A percentile compares a stretch with the other conserved stretches of the same genome.
Evolutionary conservation across 2,329 filamentous ascomycete species (phyloP).

Genomic region (Dryadomyces quercivorus): DNA sequence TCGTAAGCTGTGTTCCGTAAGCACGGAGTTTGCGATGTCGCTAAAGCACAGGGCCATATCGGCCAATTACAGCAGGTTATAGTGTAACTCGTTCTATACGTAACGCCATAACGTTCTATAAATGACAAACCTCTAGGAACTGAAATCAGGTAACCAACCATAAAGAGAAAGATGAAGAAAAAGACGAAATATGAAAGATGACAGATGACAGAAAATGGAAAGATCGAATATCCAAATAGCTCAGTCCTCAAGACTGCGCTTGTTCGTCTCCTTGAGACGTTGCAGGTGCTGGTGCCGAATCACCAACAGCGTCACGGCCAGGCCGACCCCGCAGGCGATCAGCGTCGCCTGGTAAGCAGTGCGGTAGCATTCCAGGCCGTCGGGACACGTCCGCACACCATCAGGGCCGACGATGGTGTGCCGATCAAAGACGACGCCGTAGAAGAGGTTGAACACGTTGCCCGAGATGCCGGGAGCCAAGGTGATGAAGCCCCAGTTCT

Average conservation of each 20-base stretch:
- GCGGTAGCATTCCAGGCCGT: conserved; percentile 71
- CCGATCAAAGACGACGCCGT: conserved; percentile 70
- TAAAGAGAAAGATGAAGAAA: background rate
- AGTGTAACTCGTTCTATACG: background rate
- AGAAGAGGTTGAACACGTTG: conserved; percentile 87
- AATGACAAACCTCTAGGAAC: too few species aligned
- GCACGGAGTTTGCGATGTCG: too few species aligned
- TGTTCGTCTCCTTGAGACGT: conserved; percentile 22
- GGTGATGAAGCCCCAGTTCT: conserved; percentile 96
- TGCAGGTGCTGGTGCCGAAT: conserved; percentile 45
- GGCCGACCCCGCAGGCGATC: conserved; percentile 54
- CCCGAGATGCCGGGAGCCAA: conserved; percentile 76
- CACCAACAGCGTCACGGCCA: conserved; percentile 57
- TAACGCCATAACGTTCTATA: background rate
- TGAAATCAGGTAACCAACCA: background rate
- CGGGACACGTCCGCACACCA: conserved; percentile 61
- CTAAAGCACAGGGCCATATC: background rate
- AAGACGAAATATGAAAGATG: background rate
- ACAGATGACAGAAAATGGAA: background rate
- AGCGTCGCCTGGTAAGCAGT: conserved; percentile 73
- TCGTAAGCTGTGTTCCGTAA: too few species aligned
- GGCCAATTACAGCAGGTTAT: background rate
- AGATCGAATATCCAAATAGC: background rate
- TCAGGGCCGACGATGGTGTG: conserved; percentile 59
- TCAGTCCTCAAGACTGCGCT: conserved; percentile 12